A percentile compares a stretch with the other conserved stretches of the same genome.
Evolutionary conservation across 148 eudicot species (phyloP).

Genomic region (Mesembryanthemum crystallinum): DNA sequence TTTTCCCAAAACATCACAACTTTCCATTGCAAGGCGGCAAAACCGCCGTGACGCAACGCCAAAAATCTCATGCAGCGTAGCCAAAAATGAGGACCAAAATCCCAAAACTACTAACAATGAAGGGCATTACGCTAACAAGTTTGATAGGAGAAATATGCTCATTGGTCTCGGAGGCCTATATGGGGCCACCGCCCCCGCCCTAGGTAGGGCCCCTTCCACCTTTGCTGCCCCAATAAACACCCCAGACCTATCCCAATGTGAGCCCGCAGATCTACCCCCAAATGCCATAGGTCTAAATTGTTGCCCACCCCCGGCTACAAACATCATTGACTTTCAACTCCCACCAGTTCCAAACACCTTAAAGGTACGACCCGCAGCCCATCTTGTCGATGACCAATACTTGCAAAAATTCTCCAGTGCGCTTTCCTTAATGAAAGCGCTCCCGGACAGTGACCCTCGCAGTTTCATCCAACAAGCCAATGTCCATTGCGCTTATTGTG

Average conservation of each 20-base stretch:
- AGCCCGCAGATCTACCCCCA: slow-evolving; percentile 25
- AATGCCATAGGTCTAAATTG: slow-evolving; percentile 36
- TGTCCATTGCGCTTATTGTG: slow-evolving; percentile 86
- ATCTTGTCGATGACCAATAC: slow-evolving; percentile 48
- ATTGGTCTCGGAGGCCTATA: slow-evolving; percentile 72
- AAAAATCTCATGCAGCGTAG: slow-evolving; percentile 4
- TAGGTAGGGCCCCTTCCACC: slow-evolving; percentile 30
- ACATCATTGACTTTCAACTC: slow-evolving; percentile 43
- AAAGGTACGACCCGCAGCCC: slow-evolving; percentile 72
- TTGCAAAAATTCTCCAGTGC: slow-evolving; percentile 52
- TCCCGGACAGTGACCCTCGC: slow-evolving; percentile 72
- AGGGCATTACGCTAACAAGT: slow-evolving; percentile 18
- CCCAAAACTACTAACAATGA: background rate
- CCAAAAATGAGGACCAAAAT: background rate
- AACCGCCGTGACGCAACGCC: background rate
- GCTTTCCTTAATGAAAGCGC: slow-evolving; percentile 64
- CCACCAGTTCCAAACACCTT: slow-evolving; percentile 30
- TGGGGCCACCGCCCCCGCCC: slow-evolving; percentile 36
- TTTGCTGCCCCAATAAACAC: slow-evolving; percentile 45
- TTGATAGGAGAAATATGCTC: slow-evolving; percentile 61
- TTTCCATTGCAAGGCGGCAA: background rate
- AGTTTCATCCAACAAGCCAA: slow-evolving; percentile 73
- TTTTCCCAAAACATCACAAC: slow-evolving; percentile 12
- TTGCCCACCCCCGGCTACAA: slow-evolving; percentile 58
- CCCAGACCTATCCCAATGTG: slow-evolving; percentile 60